Percentiles rank a stretch among this genome's conserved stretches.
Evolutionary conservation across 2,329 filamentous ascomycete species (phyloP).

Genomic region (Fusarium oxysporum): DNA sequence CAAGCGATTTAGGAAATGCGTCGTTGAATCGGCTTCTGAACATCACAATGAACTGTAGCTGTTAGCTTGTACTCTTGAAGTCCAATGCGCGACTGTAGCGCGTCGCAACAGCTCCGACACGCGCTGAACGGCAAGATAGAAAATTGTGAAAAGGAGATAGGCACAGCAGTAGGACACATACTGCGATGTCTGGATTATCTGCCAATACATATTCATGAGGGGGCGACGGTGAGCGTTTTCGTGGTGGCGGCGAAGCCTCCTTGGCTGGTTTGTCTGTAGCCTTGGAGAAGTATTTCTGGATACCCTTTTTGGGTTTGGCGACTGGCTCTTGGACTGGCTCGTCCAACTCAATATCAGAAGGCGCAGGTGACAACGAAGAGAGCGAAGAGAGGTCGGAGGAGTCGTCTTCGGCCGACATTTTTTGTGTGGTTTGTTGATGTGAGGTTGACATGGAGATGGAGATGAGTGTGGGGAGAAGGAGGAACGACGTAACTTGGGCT

Average conservation of each 20-base stretch:
- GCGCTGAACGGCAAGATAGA: conserved; percentile 49
- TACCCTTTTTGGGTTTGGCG: conserved; percentile 66
- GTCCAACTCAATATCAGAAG: conserved; percentile 63
- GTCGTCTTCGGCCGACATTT: conserved; percentile 70
- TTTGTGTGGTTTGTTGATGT: conserved; percentile 47
- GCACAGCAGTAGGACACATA: conserved; percentile 64
- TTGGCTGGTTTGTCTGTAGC: conserved; percentile 63
- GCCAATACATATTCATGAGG: conserved; percentile 90
- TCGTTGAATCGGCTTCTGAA: conserved; percentile 95
- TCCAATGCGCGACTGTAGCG: conserved; percentile 63
- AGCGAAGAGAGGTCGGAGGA: conserved; percentile 73
- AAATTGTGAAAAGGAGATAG: conserved; percentile 25
- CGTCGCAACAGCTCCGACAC: conserved; percentile 58
- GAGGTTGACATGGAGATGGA: conserved; percentile 43
- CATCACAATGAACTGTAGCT: conserved; percentile 91
- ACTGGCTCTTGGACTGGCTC: conserved; percentile 53
- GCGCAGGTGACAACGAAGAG: conserved; percentile 60
- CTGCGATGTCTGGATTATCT: conserved; percentile 92
- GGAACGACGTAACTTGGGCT: conserved; percentile 47
- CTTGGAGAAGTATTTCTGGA: conserved; percentile 76
- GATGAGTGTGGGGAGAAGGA: conserved; percentile 50
- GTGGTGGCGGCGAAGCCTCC: conserved; percentile 73
- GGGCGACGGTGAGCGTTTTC: conserved; percentile 87
- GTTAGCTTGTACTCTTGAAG: conserved; percentile 50
- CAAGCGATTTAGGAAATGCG: conserved; percentile 85